These are phyloP conservation scores for Anisodus acutangulus DNA, from an alignment of 257 asterid species.

Conservation along the genomic window DNA sequence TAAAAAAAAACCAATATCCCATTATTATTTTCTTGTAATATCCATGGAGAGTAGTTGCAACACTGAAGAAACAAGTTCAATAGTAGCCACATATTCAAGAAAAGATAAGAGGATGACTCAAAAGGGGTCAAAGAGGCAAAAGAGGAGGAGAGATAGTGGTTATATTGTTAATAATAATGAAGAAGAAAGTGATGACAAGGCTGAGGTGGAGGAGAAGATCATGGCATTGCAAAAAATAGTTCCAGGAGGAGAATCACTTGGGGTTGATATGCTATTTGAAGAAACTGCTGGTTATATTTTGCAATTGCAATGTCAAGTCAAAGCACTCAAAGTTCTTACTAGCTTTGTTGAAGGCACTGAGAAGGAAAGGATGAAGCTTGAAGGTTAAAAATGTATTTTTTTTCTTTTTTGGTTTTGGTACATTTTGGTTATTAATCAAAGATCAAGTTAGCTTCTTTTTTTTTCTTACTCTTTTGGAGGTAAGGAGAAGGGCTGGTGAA, in stretches of 20 bases:
- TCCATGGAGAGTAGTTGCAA: slow-evolving; percentile 41
- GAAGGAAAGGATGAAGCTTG: slow-evolving; percentile 48
- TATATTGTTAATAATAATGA: slow-evolving; percentile 2
- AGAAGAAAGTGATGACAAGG: slow-evolving; percentile 42
- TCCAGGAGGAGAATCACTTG: slow-evolving; percentile 69
- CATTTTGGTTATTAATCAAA: slow-evolving; percentile 14
- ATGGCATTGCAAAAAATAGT: slow-evolving; percentile 57
- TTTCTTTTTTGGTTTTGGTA: background rate
- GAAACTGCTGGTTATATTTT: slow-evolving; percentile 70
- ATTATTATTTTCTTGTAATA: background rate
- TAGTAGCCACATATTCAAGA: slow-evolving; percentile 35
- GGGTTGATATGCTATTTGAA: slow-evolving; percentile 51
- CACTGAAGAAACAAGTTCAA: slow-evolving; percentile 27
- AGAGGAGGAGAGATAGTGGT: background rate
- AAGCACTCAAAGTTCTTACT: slow-evolving; percentile 58
- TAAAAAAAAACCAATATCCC: background rate
- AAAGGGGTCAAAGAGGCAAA: background rate
- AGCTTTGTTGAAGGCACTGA: slow-evolving; percentile 49
- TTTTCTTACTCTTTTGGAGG: background rate
- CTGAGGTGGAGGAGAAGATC: slow-evolving; percentile 56
- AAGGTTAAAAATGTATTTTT: slow-evolving; percentile 38
- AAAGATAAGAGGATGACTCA: slow-evolving; percentile 28
- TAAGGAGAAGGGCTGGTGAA: slow-evolving; percentile 17
- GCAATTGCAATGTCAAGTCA: slow-evolving; percentile 53
- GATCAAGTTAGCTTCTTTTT: background rate